A percentile compares a stretch with the other conserved stretches of the same genome.
phyloP scores from a whole-genome alignment of 768 basidiomycete genomes.

The Guyanaporus albipodus region DNA sequence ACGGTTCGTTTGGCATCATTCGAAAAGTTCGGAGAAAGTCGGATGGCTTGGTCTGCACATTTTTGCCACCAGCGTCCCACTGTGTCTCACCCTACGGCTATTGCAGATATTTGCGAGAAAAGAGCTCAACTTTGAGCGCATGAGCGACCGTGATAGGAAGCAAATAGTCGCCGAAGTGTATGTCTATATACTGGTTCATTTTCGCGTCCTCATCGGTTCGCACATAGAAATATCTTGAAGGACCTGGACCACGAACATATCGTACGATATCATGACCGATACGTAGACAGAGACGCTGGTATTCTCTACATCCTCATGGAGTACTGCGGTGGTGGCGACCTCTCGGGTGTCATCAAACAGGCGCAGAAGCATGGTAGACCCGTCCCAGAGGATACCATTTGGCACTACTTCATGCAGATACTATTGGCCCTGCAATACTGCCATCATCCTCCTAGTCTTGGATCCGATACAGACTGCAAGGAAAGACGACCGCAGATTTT shows the following conservation, averaged over 20 bases:
- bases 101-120: slow-evolving; percentile 83
- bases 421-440: slow-evolving; percentile 87
- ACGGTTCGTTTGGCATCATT: slow-evolving; percentile 97
- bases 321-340: slow-evolving; percentile 96
- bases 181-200: slow-evolving; percentile 29
- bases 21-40: slow-evolving; percentile 85
- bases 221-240: slow-evolving; percentile 86
- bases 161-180: slow-evolving; percentile 99
- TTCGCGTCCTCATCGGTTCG: background rate
- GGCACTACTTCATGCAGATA: slow-evolving; percentile 95
- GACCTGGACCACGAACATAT: slow-evolving; percentile 94
- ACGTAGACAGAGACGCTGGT: slow-evolving; percentile 86
- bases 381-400: slow-evolving; percentile 89
- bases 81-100: background rate
- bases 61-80: slow-evolving; percentile 5
- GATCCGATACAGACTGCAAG: slow-evolving; percentile 38
- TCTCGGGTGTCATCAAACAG: slow-evolving; percentile 82
- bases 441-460: slow-evolving; percentile 65
- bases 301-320: slow-evolving; percentile 99
- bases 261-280: slow-evolving; percentile 89
- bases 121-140: slow-evolving; percentile 95
- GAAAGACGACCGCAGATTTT: slow-evolving; percentile 71
- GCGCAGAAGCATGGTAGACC: slow-evolving; percentile 62
- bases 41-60: slow-evolving; percentile 64
- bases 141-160: slow-evolving; percentile 93